Conservation (phyloP, 169 alveolate species). For the Plasmodium coatneyi region DNA sequence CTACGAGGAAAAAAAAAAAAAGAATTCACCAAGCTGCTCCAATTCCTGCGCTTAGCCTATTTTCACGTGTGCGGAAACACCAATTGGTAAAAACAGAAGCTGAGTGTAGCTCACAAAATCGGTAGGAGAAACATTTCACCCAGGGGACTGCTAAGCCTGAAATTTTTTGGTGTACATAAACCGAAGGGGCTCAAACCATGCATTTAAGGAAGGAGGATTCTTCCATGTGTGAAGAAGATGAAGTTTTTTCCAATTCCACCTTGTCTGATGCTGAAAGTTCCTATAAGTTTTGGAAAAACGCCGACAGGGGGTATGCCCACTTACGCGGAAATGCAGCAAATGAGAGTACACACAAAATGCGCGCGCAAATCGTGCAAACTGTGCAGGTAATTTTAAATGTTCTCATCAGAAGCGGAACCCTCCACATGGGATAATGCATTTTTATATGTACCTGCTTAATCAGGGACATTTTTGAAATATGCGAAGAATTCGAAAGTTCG, state of each 20-base stretch:
- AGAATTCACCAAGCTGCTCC: neutral
- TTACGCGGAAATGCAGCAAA: neutral
- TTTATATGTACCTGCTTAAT: neutral
- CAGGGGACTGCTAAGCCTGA: neutral
- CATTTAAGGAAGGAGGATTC: neutral
- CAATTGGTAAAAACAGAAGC: neutral
- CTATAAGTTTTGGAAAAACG: conserved; percentile 21
- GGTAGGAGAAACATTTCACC: neutral
- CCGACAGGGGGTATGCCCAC: conserved; percentile 12
- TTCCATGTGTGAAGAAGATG: conserved; percentile 48
- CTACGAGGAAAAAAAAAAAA: neutral
- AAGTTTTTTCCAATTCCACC: conserved; percentile 45
- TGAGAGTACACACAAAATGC: neutral
- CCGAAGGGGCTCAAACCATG: neutral
- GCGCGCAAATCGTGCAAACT: neutral
- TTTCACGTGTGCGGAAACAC: neutral
- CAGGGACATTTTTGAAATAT: conserved; percentile 36
- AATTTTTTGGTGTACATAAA: neutral
- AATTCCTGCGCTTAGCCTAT: neutral
- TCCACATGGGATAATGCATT: neutral
- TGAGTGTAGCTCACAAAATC: neutral
- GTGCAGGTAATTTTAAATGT: neutral
- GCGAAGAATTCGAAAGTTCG: conserved; percentile 66
- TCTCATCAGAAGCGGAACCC: neutral
- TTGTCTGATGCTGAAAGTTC: conserved; percentile 58